Evolutionary conservation across 75 land plant species (phyloP).

Genomic region (Selaginella tamariscina): DNA sequence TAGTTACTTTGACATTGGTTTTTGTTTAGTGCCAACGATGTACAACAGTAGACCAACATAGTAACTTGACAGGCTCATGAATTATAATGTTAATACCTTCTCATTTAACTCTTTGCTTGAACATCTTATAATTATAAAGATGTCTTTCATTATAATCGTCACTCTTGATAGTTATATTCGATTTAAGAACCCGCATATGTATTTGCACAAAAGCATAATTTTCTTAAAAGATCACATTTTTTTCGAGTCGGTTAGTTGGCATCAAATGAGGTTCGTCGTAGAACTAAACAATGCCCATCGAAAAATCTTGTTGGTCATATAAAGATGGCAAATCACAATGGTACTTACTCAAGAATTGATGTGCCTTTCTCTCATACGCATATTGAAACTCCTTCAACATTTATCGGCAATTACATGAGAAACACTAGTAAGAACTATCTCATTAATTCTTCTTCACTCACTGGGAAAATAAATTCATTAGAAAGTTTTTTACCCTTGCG

Average conservation of each 20-base stretch:
- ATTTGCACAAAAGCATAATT: background rate
- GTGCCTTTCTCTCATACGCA: no score
- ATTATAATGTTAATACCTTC: background rate
- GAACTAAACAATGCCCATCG: background rate
- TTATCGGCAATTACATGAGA: no score
- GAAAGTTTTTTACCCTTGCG: no score
- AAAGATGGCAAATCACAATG: slow-evolving; percentile 1
- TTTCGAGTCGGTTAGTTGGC: background rate
- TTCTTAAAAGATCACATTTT: background rate
- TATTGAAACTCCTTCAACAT: no score
- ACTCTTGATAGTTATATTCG: background rate
- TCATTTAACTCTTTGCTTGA: background rate
- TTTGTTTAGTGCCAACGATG: no score
- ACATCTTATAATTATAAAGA: background rate
- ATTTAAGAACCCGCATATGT: background rate
- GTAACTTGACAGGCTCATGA: background rate
- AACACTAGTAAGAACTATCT: no score
- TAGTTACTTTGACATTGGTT: no score
- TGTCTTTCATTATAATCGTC: background rate
- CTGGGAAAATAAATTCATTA: no score
- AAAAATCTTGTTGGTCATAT: background rate
- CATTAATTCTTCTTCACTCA: no score
- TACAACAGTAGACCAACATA: background rate
- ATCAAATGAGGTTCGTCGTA: background rate
- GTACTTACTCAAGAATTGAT: no score